A percentile compares a stretch with the other conserved stretches of the same genome.
phyloP scores from a whole-genome alignment of 495 filamentous ascomycete species.

The Penicillium ucsense region DNA sequence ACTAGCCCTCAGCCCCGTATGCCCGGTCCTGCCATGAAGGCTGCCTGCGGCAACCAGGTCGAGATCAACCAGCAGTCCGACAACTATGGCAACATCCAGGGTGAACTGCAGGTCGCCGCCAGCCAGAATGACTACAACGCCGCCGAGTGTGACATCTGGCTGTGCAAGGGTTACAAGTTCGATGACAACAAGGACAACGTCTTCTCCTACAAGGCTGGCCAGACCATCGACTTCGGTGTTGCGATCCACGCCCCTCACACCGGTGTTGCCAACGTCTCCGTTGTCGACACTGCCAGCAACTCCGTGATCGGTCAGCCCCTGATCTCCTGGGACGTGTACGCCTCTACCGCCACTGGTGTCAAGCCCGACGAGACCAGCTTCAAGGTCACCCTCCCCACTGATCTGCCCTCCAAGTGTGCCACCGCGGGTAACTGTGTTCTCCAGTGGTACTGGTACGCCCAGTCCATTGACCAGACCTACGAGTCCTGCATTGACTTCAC shows the following conservation, averaged over 20 bases:
- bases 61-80: conserved; percentile 50
- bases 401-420: conserved; percentile 45
- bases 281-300: conserved; percentile 54
- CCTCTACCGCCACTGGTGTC: conserved; percentile 35
- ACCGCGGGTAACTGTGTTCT: conserved; percentile 56
- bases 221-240: conserved; percentile 49
- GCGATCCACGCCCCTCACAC: conserved; percentile 54
- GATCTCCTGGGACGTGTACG: conserved; percentile 48
- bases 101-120: conserved; percentile 48
- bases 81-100: conserved; percentile 61
- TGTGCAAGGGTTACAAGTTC: conserved; percentile 67
- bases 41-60: conserved; percentile 54
- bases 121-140: conserved; percentile 47
- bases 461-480: conserved; percentile 59
- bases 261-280: conserved; percentile 59
- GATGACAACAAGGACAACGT: conserved; percentile 60
- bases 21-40: conserved; percentile 48
- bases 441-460: conserved; percentile 62
- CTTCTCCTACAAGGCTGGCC: conserved; percentile 48
- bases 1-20: conserved; percentile 46
- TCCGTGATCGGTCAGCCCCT: conserved; percentile 46
- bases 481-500: conserved; percentile 66
- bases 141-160: conserved; percentile 51
- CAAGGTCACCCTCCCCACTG: conserved; percentile 52
- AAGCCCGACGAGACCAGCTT: conserved; percentile 53